Percentiles rank a stretch among this genome's conserved stretches.
Conservation (phyloP, 257 asterid genomes). For the Cinchona pubescens region DNA sequence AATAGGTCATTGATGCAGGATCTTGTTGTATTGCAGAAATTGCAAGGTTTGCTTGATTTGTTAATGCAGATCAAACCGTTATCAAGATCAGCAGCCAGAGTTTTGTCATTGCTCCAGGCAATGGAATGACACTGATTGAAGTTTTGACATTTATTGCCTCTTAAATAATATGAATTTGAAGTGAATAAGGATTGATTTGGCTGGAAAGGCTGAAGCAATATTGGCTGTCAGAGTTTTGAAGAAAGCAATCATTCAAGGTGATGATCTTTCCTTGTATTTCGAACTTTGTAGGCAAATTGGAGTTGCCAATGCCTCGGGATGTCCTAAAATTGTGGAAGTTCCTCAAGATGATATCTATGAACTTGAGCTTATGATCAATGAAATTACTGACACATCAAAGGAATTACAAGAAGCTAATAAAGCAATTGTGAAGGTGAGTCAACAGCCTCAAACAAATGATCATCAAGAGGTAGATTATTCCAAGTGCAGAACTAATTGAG, state of each 20-base stretch:
- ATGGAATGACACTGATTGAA: conserved; percentile 70
- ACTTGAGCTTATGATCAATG: conserved; percentile 54
- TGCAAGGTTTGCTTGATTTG: conserved; percentile 56
- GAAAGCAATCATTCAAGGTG: conserved; percentile 57
- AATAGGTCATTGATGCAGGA: conserved; percentile 37
- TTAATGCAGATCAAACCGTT: conserved; percentile 58
- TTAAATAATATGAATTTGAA: conserved; percentile 54
- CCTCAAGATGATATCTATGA: conserved; percentile 60
- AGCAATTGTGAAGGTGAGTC: conserved; percentile 22
- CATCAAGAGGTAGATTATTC: background rate
- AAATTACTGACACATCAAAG: conserved; percentile 19
- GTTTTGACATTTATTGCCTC: conserved; percentile 60
- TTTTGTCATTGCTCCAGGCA: conserved; percentile 51
- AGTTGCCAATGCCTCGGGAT: conserved; percentile 46
- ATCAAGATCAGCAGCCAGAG: conserved; percentile 33
- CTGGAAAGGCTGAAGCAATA: conserved; percentile 46
- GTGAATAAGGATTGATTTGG: conserved; percentile 46
- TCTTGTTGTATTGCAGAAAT: conserved; percentile 41
- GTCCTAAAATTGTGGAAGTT: conserved; percentile 47
- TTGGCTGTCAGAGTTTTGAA: conserved; percentile 52
- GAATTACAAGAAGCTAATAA: conserved; percentile 22
- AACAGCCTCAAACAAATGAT: background rate
- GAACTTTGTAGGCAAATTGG: conserved; percentile 65
- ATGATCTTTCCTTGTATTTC: conserved; percentile 52
- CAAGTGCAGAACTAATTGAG: conserved; percentile 1